These are phyloP conservation scores for Podospora appendiculata DNA, from an alignment of 495 filamentous ascomycete genomes.

Conservation along the genomic window DNA sequence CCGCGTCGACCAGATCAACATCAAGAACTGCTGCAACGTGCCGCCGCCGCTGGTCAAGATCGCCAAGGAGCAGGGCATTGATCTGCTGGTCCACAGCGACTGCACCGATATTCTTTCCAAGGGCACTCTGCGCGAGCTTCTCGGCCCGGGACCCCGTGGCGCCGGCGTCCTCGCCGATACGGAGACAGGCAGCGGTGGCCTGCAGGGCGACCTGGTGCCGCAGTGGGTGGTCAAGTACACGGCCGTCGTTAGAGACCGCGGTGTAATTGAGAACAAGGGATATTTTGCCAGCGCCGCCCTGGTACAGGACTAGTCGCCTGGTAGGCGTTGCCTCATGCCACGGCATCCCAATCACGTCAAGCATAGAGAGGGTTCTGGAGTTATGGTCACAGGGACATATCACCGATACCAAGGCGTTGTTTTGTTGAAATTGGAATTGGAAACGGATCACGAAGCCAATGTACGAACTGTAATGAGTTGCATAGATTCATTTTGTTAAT, in stretches of 20 bases:
- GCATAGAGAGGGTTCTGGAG: conserved; percentile 2
- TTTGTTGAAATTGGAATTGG: not conserved
- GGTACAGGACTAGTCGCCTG: conserved; percentile 17
- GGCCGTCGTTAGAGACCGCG: conserved; percentile 91
- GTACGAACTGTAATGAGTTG: not conserved
- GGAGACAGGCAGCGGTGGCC: conserved; percentile 34
- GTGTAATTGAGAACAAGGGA: conserved; percentile 96
- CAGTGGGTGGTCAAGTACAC: conserved; percentile 98
- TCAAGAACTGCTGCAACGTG: conserved; percentile 93
- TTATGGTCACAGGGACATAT: not conserved
- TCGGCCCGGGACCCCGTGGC: conserved; percentile 59
- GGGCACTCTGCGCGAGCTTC: conserved; percentile 73
- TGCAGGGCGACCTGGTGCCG: conserved; percentile 71
- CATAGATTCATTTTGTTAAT: not conserved
- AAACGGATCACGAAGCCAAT: not conserved
- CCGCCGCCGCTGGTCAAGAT: conserved; percentile 79
- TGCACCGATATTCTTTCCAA: conserved; percentile 82
- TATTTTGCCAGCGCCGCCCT: conserved; percentile 85
- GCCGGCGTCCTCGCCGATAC: conserved; percentile 54
- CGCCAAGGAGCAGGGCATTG: conserved; percentile 77
- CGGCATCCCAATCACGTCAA: not conserved
- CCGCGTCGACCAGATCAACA: conserved; percentile 90
- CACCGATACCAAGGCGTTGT: not conserved
- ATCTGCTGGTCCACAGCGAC: conserved; percentile 90
- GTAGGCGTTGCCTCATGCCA: too few species aligned